Evolutionary conservation across 352 stramenopile genomes (phyloP).

Genomic region (Thalassiosira mediterranea): DNA sequence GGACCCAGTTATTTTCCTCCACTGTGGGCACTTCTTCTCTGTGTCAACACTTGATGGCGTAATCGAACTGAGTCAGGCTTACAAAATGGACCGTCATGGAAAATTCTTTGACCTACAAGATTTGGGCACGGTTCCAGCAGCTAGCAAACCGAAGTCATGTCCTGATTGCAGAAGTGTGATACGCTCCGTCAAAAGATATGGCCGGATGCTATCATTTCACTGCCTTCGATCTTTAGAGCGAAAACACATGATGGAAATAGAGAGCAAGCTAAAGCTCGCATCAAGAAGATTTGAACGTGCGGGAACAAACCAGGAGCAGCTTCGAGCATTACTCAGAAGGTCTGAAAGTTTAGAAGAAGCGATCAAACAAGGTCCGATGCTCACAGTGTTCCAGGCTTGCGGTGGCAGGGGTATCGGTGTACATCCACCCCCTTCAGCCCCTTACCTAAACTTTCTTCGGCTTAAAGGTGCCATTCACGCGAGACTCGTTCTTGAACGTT

Average conservation of each 20-base stretch:
- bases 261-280: constrained; percentile 13
- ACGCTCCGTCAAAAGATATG: constrained; percentile 54
- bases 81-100: constrained; percentile 30
- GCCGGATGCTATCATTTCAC: constrained; percentile 42
- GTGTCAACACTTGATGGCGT: constrained; percentile 85
- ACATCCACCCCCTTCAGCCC: constrained; percentile 11
- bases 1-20: constrained; percentile 83
- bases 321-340: not conserved
- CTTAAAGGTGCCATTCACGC: constrained; percentile 21
- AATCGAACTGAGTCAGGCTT: constrained; percentile 55
- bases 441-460: constrained; percentile 20
- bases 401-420: constrained; percentile 18
- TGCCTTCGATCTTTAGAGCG: constrained; percentile 46
- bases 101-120: constrained; percentile 11
- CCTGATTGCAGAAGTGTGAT: constrained; percentile 55
- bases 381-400: constrained; percentile 55
- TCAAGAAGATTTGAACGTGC: not conserved
- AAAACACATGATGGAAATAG: constrained; percentile 55
- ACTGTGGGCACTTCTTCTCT: constrained; percentile 84
- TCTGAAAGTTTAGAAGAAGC: constrained; percentile 5
- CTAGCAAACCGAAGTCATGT: constrained; percentile 45
- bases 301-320: not conserved
- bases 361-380: constrained; percentile 41
- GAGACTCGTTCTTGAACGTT: constrained; percentile 12
- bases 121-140: constrained; percentile 6